phyloP scores from a whole-genome alignment of 352 stramenopile species.

The Achlya hypogyna region DNA sequence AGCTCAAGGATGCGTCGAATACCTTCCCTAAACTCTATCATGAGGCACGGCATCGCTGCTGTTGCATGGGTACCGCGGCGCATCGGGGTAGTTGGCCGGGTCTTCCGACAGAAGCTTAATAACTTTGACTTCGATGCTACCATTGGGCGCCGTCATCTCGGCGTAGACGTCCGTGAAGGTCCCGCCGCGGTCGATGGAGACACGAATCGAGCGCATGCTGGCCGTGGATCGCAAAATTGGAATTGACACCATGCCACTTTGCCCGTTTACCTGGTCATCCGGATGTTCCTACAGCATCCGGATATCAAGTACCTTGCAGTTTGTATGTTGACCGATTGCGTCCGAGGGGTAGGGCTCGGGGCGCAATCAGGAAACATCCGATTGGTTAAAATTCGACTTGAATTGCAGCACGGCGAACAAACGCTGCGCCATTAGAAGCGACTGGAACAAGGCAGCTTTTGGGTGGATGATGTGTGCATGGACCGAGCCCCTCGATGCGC shows the following conservation, averaged over 20 bases:
- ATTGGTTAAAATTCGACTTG: not conserved
- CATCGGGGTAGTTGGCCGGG: constrained; percentile 95
- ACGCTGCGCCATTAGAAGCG: too few relatives aligned
- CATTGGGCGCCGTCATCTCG: constrained; percentile 80
- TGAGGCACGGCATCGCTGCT: not conserved
- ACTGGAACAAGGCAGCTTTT: too few relatives aligned
- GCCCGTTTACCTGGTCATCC: not conserved
- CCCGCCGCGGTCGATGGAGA: constrained; percentile 94
- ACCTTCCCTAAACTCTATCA: constrained; percentile 49
- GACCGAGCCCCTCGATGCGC: too few relatives aligned
- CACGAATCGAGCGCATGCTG: constrained; percentile 78
- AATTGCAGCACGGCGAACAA: too few relatives aligned
- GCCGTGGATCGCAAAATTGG: not conserved
- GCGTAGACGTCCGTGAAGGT: constrained; percentile 99
- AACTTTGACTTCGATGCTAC: constrained; percentile 67
- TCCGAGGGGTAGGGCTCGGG: not conserved
- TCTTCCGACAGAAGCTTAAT: constrained; percentile 98
- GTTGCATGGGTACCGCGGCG: constrained; percentile 64
- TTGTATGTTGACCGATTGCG: not conserved
- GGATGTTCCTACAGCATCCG: not conserved
- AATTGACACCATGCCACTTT: not conserved
- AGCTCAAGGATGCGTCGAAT: constrained; percentile 93
- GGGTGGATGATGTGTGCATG: too few relatives aligned
- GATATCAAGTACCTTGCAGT: not conserved
- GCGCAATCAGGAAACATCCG: not conserved